Conservation (phyloP, 2,329 filamentous ascomycete species). For the Furcasterigmium furcatum region DNA sequence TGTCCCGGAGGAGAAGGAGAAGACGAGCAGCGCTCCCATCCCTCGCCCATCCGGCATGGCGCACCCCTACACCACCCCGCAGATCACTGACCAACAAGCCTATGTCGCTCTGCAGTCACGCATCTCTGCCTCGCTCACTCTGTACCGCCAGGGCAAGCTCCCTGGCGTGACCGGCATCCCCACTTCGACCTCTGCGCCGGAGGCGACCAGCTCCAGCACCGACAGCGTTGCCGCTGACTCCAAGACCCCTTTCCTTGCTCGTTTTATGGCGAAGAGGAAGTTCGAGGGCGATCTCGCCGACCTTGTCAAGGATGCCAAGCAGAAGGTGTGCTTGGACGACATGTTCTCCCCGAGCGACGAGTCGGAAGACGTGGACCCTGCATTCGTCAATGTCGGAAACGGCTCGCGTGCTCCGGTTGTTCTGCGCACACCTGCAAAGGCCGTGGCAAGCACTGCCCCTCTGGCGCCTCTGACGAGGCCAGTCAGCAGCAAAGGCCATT, state of each 20-base stretch:
- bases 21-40: constrained; percentile 9
- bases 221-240: constrained; percentile 52
- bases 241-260: constrained; percentile 65
- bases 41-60: constrained; percentile 46
- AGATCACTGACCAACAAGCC: constrained; percentile 48
- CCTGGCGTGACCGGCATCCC: constrained; percentile 45
- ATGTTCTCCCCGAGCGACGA: constrained; percentile 51
- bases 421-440: constrained; percentile 58
- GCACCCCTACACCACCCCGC: constrained; percentile 58
- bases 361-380: constrained; percentile 44
- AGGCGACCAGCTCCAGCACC: constrained; percentile 6
- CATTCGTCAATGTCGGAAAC: constrained; percentile 10
- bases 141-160: constrained; percentile 49
- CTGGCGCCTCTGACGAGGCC: constrained; percentile 39
- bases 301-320: constrained; percentile 57
- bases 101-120: constrained; percentile 47
- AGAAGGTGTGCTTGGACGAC: constrained; percentile 46
- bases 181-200: constrained; percentile 18
- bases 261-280: constrained; percentile 59
- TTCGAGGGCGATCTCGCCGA: constrained; percentile 58
- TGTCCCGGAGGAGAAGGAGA: constrained; percentile 37
- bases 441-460: constrained; percentile 47
- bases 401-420: constrained; percentile 33
- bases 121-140: constrained; percentile 49
- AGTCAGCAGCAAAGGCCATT: constrained; percentile 54